A percentile compares a stretch with the other conserved stretches of the same genome.
These are phyloP conservation scores for Hyaloscypha hepaticicola DNA, from an alignment of 495 filamentous ascomycete genomes.

Conservation along the genomic window DNA sequence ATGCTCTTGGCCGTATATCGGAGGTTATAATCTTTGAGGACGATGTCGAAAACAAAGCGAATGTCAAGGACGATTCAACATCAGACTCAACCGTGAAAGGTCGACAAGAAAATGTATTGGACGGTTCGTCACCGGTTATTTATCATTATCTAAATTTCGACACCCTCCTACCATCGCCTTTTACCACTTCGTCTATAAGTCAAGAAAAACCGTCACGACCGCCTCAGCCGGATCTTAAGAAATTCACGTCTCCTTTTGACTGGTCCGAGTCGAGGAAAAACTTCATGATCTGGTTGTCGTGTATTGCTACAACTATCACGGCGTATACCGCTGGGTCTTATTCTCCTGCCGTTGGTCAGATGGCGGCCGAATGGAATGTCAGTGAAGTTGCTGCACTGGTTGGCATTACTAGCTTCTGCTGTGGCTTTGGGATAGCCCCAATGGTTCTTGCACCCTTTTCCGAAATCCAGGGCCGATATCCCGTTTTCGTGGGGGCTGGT, in stretches of 20 bases:
- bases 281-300: conserved; percentile 72
- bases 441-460: conserved; percentile 91
- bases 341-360: conserved; percentile 61
- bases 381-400: conserved; percentile 63
- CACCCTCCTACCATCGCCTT: conserved; percentile 61
- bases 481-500: conserved; percentile 76
- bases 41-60: conserved; percentile 10
- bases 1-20: neutral
- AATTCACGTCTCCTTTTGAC: conserved; percentile 67
- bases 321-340: conserved; percentile 84
- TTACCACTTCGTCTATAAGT: conserved; percentile 38
- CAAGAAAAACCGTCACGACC: conserved; percentile 39
- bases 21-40: conserved; percentile 2
- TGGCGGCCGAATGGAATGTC: conserved; percentile 62
- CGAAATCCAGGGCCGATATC: conserved; percentile 80
- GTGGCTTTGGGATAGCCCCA: conserved; percentile 80
- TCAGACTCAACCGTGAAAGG: neutral
- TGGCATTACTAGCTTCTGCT: conserved; percentile 82
- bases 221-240: conserved; percentile 62
- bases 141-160: conserved; percentile 74
- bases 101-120: neutral
- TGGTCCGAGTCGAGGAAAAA: conserved; percentile 72
- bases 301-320: conserved; percentile 70
- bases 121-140: conserved; percentile 44
- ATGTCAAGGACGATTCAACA: neutral